Percentiles rank a stretch among this genome's conserved stretches.
Evolutionary conservation across 179 eudicot species (phyloP).

Genomic region (Carnegiea gigantea): DNA sequence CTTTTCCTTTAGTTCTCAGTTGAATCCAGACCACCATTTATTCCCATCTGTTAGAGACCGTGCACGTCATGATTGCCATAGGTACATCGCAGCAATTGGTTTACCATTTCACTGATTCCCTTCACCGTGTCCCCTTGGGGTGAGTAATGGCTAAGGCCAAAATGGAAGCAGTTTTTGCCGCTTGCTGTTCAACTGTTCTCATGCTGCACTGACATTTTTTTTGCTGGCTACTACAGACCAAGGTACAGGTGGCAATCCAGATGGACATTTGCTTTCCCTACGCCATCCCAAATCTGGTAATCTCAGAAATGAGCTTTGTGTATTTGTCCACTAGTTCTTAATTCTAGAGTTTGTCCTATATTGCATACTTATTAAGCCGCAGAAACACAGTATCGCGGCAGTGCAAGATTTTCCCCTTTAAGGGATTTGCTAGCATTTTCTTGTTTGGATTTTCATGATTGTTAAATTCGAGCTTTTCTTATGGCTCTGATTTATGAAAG

Average conservation of each 20-base stretch:
- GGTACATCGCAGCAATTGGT: background rate
- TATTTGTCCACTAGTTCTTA: background rate
- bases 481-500: too few relatives aligned
- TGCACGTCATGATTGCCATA: background rate
- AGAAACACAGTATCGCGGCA: background rate
- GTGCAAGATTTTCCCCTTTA: too few relatives aligned
- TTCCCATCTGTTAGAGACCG: background rate
- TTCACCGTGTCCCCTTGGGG: background rate
- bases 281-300: constrained; percentile 80
- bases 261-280: constrained; percentile 53
- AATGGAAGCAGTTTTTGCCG: background rate
- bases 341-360: too few relatives aligned
- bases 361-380: background rate
- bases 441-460: too few relatives aligned
- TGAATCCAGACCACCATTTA: background rate
- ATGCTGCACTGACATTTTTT: constrained; percentile 2
- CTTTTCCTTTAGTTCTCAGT: background rate
- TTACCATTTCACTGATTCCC: background rate
- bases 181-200: background rate
- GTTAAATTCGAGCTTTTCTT: too few relatives aligned
- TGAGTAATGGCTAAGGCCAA: background rate
- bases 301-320: background rate
- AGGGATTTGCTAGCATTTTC: too few relatives aligned
- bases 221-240: constrained; percentile 36
- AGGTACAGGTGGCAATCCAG: constrained; percentile 28